Evolutionary conservation across 768 basidiomycete species (phyloP).

Genomic region (Termitomyces eurrhizus): DNA sequence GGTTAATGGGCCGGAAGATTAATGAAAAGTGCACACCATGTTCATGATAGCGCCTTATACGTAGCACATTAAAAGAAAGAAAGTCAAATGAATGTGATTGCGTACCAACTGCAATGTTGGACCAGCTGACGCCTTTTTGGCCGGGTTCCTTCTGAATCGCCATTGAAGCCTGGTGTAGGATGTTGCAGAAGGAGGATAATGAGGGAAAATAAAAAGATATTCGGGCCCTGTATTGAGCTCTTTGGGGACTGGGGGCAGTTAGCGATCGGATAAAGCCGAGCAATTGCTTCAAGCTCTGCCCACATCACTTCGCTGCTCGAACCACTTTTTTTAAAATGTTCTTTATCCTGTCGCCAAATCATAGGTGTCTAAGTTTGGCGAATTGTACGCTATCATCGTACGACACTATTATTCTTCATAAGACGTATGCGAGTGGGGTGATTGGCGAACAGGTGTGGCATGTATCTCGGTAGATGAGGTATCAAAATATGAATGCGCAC

Average conservation of each 20-base stretch:
- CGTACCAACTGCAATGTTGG: conserved; percentile 92
- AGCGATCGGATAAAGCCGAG: conserved; percentile 33
- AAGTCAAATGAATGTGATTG: conserved; percentile 14
- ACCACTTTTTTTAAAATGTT: conserved; percentile 9
- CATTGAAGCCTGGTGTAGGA: conserved; percentile 39
- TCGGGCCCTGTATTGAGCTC: conserved; percentile 13
- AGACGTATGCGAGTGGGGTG: conserved; percentile 5
- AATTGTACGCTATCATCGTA: neutral
- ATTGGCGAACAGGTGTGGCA: conserved; percentile 10
- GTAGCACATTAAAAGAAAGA: conserved; percentile 16
- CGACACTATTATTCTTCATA: conserved; percentile 10
- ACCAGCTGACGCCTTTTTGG: conserved; percentile 90
- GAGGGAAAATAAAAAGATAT: conserved; percentile 15
- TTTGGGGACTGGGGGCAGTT: conserved; percentile 18
- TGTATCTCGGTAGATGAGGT: conserved; percentile 16
- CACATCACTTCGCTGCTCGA: conserved; percentile 1
- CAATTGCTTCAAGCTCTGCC: too few relatives aligned
- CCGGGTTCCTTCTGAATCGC: conserved; percentile 84
- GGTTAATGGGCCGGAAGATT: neutral
- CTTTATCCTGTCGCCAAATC: neutral
- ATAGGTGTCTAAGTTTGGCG: neutral
- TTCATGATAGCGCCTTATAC: conserved; percentile 91
- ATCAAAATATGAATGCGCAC: conserved; percentile 10
- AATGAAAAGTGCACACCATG: conserved; percentile 59
- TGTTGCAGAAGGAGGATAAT: conserved; percentile 19